Evolutionary conservation across 1,139 yeast genomes (phyloP).

Genomic region (Nakaseomyces uthaithaninus): DNA sequence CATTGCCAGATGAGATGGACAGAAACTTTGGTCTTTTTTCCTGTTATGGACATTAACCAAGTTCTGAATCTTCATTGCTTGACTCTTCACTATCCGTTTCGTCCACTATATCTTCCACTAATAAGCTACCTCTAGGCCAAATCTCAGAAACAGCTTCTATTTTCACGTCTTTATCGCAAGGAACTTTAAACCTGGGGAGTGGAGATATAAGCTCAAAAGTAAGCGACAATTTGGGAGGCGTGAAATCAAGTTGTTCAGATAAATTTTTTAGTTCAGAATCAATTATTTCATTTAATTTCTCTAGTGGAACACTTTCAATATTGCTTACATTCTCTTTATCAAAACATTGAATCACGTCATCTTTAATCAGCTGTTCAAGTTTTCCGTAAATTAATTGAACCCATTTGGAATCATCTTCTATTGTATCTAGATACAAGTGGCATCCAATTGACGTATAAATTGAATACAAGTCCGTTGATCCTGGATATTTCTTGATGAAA

Average conservation of each 20-base stretch:
- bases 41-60: no score
- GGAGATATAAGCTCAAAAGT: slow-evolving; percentile 48
- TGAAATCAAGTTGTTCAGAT: slow-evolving; percentile 21
- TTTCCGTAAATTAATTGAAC: not conserved
- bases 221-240: slow-evolving; percentile 34
- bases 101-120: slow-evolving; percentile 40
- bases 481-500: slow-evolving; percentile 46
- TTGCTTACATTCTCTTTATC: not conserved
- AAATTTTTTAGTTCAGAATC: slow-evolving; percentile 18
- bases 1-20: no score
- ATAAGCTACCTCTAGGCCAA: slow-evolving; percentile 56
- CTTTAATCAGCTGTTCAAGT: not conserved
- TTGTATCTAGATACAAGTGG: slow-evolving; percentile 21
- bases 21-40: no score
- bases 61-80: no score
- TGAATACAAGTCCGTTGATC: slow-evolving; percentile 45
- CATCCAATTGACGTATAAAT: slow-evolving; percentile 59
- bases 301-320: not conserved
- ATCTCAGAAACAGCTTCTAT: slow-evolving; percentile 39
- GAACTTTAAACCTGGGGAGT: slow-evolving; percentile 45
- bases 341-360: not conserved
- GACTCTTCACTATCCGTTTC: slow-evolving; percentile 33
- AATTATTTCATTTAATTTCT: slow-evolving; percentile 13
- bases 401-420: slow-evolving; percentile 8
- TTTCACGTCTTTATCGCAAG: slow-evolving; percentile 23